Base-by-base conservation (phyloP, 2,329 filamentous ascomycete species). In the Apiospora aurea region DNA sequence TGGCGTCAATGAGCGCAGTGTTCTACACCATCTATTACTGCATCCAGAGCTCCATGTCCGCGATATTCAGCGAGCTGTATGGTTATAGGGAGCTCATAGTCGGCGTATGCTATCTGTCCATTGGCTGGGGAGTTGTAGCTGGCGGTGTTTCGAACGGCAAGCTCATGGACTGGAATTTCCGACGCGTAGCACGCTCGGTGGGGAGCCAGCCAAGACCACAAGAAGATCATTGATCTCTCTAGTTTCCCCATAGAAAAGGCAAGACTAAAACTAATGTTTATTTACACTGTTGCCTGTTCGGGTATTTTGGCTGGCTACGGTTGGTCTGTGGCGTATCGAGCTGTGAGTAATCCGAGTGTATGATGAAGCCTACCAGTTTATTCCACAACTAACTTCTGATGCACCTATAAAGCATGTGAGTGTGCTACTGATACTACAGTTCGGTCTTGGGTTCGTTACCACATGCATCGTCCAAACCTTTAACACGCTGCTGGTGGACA, bases 91-190 rank as follows among this genome's bases (percentile, higher is more conserved):
- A 85, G 69, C 80, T 88, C 14, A 80, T 88, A 73, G 82, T 87
- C 53, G 82, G 82, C 2, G 76, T 84, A 8, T 78, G 73, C 11
- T 86, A 81, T 73, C 77, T 81, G 24, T 80, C 83, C 0, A 81
- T 83, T 51, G 83, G 82, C 16, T 71, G 78, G 7, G 84, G 84
- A 6, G 78, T 79, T 53, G 75, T 83, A 46, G 68, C 79, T 26
- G 72, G 75, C 26, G 72, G 73, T 10, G 67, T 83, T 34, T 77
- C 83, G 21, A 81, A 79, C 46, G 85, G 88, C 11, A 80, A 81
- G 16, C 70, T 89, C 1, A 82, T 90, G 16, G 88, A 91, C 76
- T 85, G 83, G 79, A 89, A 88, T 75, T 91, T 87, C 76, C 81
- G 83, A 0, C 82, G 86, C 13, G 81, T 85, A 57, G 87, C 87